Conservation (phyloP, 2,329 filamentous ascomycete species). For the Phyllosticta citriasiana region DNA sequence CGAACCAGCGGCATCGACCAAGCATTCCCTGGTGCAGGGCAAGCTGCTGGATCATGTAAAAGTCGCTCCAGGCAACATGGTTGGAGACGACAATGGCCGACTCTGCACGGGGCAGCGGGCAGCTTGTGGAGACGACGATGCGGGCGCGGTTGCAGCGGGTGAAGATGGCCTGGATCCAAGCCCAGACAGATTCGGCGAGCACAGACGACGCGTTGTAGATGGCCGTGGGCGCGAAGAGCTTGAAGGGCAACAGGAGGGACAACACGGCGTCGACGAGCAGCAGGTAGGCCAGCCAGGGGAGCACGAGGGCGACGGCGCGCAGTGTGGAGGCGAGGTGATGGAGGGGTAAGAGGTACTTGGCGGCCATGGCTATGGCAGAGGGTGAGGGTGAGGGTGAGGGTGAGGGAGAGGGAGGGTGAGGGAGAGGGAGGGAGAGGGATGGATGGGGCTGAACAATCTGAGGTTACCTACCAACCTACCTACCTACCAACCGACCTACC, state of each 20-base stretch:
- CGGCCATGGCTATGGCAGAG: not conserved
- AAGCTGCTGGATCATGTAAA: conserved; percentile 54
- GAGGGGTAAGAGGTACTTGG: not conserved
- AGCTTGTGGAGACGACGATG: conserved; percentile 37
- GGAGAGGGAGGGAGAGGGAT: not conserved
- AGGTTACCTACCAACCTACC: no score
- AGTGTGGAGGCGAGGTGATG: conserved; percentile 13
- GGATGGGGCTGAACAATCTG: not conserved
- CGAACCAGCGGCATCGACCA: conserved; percentile 52
- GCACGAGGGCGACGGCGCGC: conserved; percentile 35
- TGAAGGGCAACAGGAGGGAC: conserved; percentile 24
- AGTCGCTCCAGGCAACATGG: conserved; percentile 53
- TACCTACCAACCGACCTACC: no score
- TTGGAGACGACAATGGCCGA: conserved; percentile 52
- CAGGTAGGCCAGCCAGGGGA: conserved; percentile 46
- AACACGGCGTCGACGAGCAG: conserved; percentile 41
- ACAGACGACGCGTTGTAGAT: conserved; percentile 47
- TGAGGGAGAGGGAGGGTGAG: not conserved
- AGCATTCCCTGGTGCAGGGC: conserved; percentile 48
- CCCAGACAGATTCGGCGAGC: conserved; percentile 47
- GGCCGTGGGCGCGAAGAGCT: conserved; percentile 31
- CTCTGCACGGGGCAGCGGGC: conserved; percentile 40
- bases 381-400: not conserved
- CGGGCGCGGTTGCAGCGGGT: conserved; percentile 42
- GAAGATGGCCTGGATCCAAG: conserved; percentile 49